Evolutionary conservation across 345 rosid genomes (phyloP).

Genomic region (Eucalyptus microcorys): DNA sequence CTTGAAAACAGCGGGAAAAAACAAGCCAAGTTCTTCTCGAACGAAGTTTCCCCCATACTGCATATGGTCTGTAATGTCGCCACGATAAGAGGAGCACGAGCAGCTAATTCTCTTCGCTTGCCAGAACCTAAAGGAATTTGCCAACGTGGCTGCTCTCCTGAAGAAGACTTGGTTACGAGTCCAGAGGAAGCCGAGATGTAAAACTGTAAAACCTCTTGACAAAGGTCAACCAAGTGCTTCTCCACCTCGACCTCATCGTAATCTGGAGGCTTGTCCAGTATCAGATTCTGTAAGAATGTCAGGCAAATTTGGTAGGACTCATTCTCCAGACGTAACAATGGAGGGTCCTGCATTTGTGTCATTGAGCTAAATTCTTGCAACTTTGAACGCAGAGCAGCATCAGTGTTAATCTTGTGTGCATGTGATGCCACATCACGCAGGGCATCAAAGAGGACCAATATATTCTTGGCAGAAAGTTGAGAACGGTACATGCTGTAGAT

Average conservation of each 20-base stretch:
- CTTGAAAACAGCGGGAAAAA: slow-evolving; percentile 74
- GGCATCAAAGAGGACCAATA: slow-evolving; percentile 69
- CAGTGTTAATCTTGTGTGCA: slow-evolving; percentile 65
- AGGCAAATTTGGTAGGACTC: slow-evolving; percentile 95
- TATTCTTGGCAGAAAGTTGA: slow-evolving; percentile 61
- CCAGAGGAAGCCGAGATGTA: slow-evolving; percentile 47
- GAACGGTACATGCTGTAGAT: slow-evolving; percentile 77
- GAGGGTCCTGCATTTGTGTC: slow-evolving; percentile 99
- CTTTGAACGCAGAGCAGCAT: slow-evolving; percentile 42
- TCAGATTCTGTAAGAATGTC: slow-evolving; percentile 74
- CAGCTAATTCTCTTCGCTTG: slow-evolving; percentile 70
- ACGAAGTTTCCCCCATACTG: slow-evolving; percentile 59
- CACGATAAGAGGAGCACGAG: slow-evolving; percentile 74
- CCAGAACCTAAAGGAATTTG: slow-evolving; percentile 84
- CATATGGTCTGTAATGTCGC: slow-evolving; percentile 74
- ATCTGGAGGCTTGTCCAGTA: slow-evolving; percentile 40
- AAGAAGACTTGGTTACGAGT: slow-evolving; percentile 25
- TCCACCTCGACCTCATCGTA: slow-evolving; percentile 51
- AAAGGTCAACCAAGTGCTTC: slow-evolving; percentile 54
- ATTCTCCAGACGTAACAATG: slow-evolving; percentile 81
- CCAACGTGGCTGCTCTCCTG: slow-evolving; percentile 36
- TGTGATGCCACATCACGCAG: slow-evolving; percentile 72
- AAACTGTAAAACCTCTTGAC: slow-evolving; percentile 61
- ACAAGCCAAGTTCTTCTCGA: slow-evolving; percentile 51
- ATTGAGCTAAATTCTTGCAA: slow-evolving; percentile 76